A percentile compares a stretch with the other conserved stretches of the same genome.
These are phyloP conservation scores for Puccinia horiana DNA, from an alignment of 1,284 basidiomycete species.

Conservation along the genomic window DNA sequence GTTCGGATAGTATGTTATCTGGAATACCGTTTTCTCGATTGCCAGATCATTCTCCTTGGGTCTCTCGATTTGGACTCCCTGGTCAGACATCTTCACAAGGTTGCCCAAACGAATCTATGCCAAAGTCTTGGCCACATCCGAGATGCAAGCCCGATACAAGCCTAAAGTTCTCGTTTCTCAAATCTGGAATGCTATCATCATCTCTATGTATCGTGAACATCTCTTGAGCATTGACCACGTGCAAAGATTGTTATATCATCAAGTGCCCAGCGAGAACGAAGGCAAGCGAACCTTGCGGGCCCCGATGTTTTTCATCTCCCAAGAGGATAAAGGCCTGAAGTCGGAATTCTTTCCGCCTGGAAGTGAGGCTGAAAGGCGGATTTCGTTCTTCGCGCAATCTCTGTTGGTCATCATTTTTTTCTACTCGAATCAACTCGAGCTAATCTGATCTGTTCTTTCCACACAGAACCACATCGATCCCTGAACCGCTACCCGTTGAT, in stretches of 20 bases:
- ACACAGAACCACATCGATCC: conserved; percentile 72
- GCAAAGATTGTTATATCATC: conserved; percentile 68
- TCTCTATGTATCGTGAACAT: conserved; percentile 98
- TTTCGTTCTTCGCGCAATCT: conserved; percentile 94
- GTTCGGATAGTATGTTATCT: conserved; percentile 66
- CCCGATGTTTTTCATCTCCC: conserved; percentile 90
- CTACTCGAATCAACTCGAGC: not conserved
- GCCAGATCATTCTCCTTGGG: conserved; percentile 84
- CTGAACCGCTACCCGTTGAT: conserved; percentile 85
- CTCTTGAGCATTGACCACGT: conserved; percentile 62
- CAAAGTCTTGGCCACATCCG: conserved; percentile 82
- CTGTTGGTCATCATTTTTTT: conserved; percentile 59
- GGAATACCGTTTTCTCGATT: conserved; percentile 92
- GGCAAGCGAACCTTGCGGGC: conserved; percentile 84
- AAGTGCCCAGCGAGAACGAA: conserved; percentile 78
- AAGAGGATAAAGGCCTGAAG: conserved; percentile 77
- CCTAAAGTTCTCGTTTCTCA: conserved; percentile 96
- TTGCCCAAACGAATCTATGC: conserved; percentile 92
- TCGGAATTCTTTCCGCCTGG: conserved; percentile 90
- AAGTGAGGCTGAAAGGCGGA: conserved; percentile 87
- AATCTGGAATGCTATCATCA: conserved; percentile 97
- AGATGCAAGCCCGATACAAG: conserved; percentile 96
- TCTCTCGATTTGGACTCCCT: conserved; percentile 93
- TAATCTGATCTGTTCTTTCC: conserved; percentile 73
- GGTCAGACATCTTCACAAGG: conserved; percentile 84